phyloP scores from a whole-genome alignment of 169 alveolate species.

The Plasmodium inui region DNA sequence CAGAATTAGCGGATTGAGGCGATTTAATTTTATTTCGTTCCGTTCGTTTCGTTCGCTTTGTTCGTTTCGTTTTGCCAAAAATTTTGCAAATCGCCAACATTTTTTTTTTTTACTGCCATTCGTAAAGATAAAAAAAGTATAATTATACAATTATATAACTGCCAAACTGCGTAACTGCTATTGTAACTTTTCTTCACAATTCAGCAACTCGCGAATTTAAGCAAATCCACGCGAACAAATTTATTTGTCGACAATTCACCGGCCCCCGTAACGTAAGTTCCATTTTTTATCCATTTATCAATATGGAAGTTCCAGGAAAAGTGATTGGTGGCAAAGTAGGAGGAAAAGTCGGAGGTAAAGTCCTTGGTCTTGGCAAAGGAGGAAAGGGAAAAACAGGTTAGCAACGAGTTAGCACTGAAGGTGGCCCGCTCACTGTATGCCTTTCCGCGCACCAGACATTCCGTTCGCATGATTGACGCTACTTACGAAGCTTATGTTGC shows the following conservation, averaged over 20 bases:
- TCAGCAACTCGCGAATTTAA: background rate
- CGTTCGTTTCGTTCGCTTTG: background rate
- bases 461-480: background rate
- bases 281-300: constrained; percentile 2
- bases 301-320: constrained; percentile 78
- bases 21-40: background rate
- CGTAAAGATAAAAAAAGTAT: background rate
- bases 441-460: background rate
- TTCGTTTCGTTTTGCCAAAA: background rate
- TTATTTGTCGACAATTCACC: background rate
- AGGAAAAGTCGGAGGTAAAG: constrained; percentile 92
- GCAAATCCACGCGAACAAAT: background rate
- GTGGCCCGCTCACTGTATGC: background rate
- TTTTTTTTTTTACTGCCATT: background rate
- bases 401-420: constrained; percentile 3
- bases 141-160: background rate
- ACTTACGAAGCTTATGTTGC: background rate
- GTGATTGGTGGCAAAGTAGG: constrained; percentile 91
- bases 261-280: background rate
- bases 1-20: background rate
- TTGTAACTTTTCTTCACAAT: background rate
- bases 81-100: background rate
- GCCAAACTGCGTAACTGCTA: background rate
- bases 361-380: constrained; percentile 88
- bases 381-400: constrained; percentile 89